Conservation (phyloP, 2,329 filamentous ascomycete genomes). For the Zarea fungicola region DNA sequence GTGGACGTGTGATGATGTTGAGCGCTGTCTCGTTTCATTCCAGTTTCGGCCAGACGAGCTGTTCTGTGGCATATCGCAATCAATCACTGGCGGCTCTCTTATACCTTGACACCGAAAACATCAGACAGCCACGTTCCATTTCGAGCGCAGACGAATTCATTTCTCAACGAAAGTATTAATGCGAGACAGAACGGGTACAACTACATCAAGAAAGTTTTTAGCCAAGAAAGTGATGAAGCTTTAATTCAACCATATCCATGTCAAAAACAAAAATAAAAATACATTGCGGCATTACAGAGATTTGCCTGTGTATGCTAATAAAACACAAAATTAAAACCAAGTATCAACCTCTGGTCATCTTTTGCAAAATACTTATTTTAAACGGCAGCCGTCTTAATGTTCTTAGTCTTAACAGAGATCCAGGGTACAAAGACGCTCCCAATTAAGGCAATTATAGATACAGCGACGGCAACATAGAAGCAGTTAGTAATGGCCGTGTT, state of each 20-base stretch:
- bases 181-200: conserved; percentile 8
- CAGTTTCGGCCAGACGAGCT: no score
- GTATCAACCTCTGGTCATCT: conserved; percentile 10
- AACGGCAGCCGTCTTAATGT: conserved; percentile 27
- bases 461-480: conserved; percentile 39
- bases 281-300: conserved; percentile 3
- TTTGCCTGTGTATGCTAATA: not conserved
- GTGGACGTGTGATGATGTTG: no score
- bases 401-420: conserved; percentile 54
- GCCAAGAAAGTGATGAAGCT: not conserved
- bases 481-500: conserved; percentile 38
- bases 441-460: conserved; percentile 39
- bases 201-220: conserved; percentile 14
- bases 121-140: conserved; percentile 26
- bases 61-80: no score
- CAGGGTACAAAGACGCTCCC: conserved; percentile 43
- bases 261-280: not conserved
- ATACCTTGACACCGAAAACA: conserved; percentile 22
- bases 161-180: not conserved
- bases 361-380: conserved; percentile 12
- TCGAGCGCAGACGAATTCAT: not conserved
- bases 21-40: no score
- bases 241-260: not conserved
- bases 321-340: not conserved
- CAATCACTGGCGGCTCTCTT: conserved; percentile 17